These are phyloP conservation scores for Galerina marginata DNA, from an alignment of 768 basidiomycete genomes.

Conservation along the genomic window DNA sequence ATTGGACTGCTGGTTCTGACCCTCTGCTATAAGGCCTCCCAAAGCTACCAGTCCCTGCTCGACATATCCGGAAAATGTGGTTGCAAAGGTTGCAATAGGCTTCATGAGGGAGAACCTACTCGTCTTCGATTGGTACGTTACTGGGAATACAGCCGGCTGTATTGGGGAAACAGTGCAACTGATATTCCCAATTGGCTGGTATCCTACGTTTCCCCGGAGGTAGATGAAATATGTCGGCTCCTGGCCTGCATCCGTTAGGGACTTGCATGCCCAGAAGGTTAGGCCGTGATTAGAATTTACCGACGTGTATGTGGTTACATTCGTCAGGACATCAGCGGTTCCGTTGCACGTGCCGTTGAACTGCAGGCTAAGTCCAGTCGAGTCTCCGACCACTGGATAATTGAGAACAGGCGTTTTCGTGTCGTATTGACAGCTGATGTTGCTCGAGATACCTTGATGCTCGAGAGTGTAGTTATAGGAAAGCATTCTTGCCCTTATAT, in stretches of 20 bases:
- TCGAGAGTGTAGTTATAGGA: slow-evolving; percentile 29
- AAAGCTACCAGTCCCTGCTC: slow-evolving; percentile 10
- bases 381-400: not conserved
- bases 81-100: not conserved
- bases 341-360: not conserved
- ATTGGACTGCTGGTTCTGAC: slow-evolving; percentile 19
- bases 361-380: not conserved
- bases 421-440: slow-evolving; percentile 24
- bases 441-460: slow-evolving; percentile 28
- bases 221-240: not conserved
- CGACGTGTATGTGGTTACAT: not conserved
- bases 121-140: slow-evolving; percentile 17
- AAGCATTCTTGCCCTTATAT: not conserved
- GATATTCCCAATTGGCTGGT: not conserved
- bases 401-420: slow-evolving; percentile 9
- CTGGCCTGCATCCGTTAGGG: not conserved
- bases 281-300: not conserved
- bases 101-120: slow-evolving; percentile 2
- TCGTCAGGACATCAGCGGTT: not conserved
- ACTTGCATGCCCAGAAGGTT: not conserved
- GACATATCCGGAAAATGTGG: slow-evolving; percentile 13
- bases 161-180: slow-evolving; percentile 23
- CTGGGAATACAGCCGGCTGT: slow-evolving; percentile 20
- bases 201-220: not conserved
- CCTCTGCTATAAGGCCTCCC: slow-evolving; percentile 11